Evolutionary conservation across 352 stramenopile genomes (phyloP).

Genomic region (Phytophthora megakarya): DNA sequence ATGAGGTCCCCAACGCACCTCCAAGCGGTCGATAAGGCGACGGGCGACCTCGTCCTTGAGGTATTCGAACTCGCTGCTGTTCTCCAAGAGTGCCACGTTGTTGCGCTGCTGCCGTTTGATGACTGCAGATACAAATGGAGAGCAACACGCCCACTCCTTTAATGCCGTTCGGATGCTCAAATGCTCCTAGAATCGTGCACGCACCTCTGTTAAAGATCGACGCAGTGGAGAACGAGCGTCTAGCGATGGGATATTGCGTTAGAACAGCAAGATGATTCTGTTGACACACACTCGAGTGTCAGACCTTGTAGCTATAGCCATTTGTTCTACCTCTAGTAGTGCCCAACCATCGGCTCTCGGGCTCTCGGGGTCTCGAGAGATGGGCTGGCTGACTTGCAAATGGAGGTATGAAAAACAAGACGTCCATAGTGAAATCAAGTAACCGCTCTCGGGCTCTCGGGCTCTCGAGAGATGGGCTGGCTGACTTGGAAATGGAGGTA

Average conservation of each 20-base stretch:
- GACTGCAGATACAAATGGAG: slow-evolving; percentile 37
- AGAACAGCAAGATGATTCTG: slow-evolving; percentile 40
- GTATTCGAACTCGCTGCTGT: slow-evolving; percentile 84
- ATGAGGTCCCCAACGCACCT: slow-evolving; percentile 40
- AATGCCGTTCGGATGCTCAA: not conserved
- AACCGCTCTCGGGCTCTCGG: too few species aligned
- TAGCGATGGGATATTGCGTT: slow-evolving; percentile 17
- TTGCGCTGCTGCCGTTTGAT: slow-evolving; percentile 85
- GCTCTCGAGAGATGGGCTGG: too few species aligned
- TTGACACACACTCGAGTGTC: too few species aligned
- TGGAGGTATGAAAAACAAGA: too few species aligned
- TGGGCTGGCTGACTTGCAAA: too few species aligned
- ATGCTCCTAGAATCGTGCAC: slow-evolving; percentile 1
- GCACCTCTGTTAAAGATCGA: slow-evolving; percentile 70
- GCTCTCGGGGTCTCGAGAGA: too few species aligned
- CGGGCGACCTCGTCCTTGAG: slow-evolving; percentile 85
- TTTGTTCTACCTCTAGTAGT: too few species aligned
- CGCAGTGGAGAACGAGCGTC: slow-evolving; percentile 51
- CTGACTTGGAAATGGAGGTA: too few species aligned
- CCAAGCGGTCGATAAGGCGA: slow-evolving; percentile 79
- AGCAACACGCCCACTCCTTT: not conserved
- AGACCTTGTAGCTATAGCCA: too few species aligned
- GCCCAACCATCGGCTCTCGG: too few species aligned
- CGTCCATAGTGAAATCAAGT: too few species aligned
- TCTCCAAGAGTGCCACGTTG: slow-evolving; percentile 62